Base-by-base conservation (phyloP, 1,284 basidiomycete species). In the Ceratobasidium sp. region DNA sequence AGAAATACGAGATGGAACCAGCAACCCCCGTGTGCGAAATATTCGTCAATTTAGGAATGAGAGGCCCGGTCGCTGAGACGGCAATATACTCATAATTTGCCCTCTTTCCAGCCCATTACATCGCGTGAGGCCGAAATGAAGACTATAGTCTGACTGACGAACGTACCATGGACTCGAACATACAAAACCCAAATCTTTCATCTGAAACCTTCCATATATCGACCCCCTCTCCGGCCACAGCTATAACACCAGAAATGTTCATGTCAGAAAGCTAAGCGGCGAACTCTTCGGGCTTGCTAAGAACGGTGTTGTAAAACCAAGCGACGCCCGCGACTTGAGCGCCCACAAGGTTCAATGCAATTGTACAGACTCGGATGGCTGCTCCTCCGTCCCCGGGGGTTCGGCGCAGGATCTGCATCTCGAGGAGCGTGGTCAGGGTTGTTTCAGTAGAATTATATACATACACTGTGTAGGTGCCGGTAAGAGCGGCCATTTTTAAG, bases 321-420 rank as follows among this genome's bases (percentile, higher is more conserved):
- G n/a, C n/a, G n/a, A n/a, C n/a, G n/a, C 62, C 62, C 11, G 62
- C 62, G n/a, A 64, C n/a, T 47, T 64, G 62, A 17, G 31, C 45
- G 44, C 50, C 62, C 5, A 64, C 45, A 7, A 47, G 62, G 31
- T 64, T 64, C 14, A 64, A 27, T 17, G 62, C 41, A 17, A 47
- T 24, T 48, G 62, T 47, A 22, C 47, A 50, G 2, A 64, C 45
- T 5, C 44, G 62, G 24, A 64, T 15, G 4, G 8, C 31, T 14
- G 50, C 50, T 31, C 50, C 44, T 50, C 62, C 62, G 24, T 47
- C 19, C 2, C 14, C 29, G 19, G 62, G 62, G 5, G 62, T 5
- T 15, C 45, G 5, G 29, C 50, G 62, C 14, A 47, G 36, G 17
- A 64, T 27, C 31, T 50, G 33, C 7, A 47, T 47, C 4, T 44